Evolutionary conservation across 208 protist species (phyloP), one percentile per base, ranked within the genome.

Genomic region (Trypanosoma theileri): DNA sequence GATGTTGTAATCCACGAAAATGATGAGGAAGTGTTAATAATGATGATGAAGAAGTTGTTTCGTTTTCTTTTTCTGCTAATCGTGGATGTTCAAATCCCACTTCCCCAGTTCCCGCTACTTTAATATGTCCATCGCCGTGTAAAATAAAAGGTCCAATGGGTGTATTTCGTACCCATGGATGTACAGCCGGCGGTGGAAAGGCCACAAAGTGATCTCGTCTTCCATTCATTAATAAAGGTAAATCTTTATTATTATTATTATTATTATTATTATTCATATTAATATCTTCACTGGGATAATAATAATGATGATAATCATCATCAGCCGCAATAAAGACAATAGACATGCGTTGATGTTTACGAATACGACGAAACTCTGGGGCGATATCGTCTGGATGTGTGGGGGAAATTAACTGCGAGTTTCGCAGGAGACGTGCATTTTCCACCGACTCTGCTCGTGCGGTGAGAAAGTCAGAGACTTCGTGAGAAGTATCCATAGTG

Each of bases 111-210:
- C 89, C 89, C 28, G 76, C 73, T 44, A 88, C 69, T 52, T 69
- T 54, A 55, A 92, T 76, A 59, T 92, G 86, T 0, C 91, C 91
- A 63, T 96, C 91, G 12, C 91, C 91, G 71, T 96, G 91, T 35
- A 86, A 55, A 56, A 96, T 89, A 71, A 84, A 73, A 11, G 79
- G 78, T 0, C 91, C 91, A 26, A 85, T 86, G 4, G 88, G 88
- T 4, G 86, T 91, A 60, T 83, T 69, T 59, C 82, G 77, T 52
- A 94, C 79, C 88, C 91, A 96, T 59, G 91, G 91, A 62, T 96
- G 91, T 68, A 55, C 42, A 14, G 54, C 44, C 16, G 88, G 53
- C 2, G 84, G 84, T 24, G 86, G 88, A 22, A 88, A 67, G 71
- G 71, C 57, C 40, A 89, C 70, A 31, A 71, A 69, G n/a, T 76